Evolutionary conservation across 805 yeast genomes (phyloP).

Genomic region (Candida parachauliodes): DNA sequence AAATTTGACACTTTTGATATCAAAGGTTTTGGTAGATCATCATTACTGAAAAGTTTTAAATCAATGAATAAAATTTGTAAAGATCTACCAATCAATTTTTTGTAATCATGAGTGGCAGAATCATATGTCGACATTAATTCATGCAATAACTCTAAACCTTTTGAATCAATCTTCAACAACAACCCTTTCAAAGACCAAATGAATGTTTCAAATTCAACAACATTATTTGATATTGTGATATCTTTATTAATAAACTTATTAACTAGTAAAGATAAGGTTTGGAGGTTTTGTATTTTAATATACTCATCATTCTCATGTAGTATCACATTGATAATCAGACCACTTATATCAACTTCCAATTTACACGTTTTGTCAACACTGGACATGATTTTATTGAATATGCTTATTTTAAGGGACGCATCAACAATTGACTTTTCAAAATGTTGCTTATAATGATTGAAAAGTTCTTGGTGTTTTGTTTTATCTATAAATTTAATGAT

Average conservation of each 20-base stretch:
- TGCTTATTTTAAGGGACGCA: constrained; percentile 32
- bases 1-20: constrained; percentile 49
- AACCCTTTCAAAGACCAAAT: constrained; percentile 76
- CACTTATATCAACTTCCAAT: constrained; percentile 7
- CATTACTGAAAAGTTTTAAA: constrained; percentile 54
- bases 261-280: constrained; percentile 49
- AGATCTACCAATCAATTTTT: constrained; percentile 41
- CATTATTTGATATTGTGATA: background rate
- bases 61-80: constrained; percentile 69
- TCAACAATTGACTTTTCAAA: constrained; percentile 21
- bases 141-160: constrained; percentile 22
- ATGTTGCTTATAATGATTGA: constrained; percentile 32
- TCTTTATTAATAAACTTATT: constrained; percentile 54
- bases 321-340: constrained; percentile 11
- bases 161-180: constrained; percentile 50
- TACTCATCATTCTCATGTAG: constrained; percentile 17
- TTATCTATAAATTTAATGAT: constrained; percentile 37
- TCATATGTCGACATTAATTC: constrained; percentile 21
- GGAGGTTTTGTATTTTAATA: constrained; percentile 52
- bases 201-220: constrained; percentile 43
- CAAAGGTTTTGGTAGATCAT: constrained; percentile 24
- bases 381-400: constrained; percentile 46
- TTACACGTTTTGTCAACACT: constrained; percentile 45
- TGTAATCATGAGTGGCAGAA: constrained; percentile 21
- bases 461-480: constrained; percentile 43